A percentile compares a stretch with the other conserved stretches of the same genome.
Evolutionary conservation across 768 basidiomycete species (phyloP).

Genomic region (Neoboletus magnificus): DNA sequence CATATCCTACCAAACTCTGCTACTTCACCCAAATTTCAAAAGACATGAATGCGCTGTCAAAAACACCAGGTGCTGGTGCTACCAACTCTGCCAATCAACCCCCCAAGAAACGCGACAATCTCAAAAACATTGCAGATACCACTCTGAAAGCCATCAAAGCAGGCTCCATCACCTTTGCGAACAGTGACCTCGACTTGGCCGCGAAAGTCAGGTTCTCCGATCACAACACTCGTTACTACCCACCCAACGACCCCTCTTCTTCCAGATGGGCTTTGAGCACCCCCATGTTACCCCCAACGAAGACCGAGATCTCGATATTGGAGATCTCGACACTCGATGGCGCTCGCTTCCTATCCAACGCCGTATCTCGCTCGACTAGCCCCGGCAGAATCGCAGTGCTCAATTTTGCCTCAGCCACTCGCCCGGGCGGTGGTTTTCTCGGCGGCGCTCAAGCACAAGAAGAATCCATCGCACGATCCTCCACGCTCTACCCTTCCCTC

Average conservation of each 20-base stretch:
- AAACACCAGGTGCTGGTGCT: background rate
- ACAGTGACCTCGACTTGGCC: slow-evolving; percentile 33
- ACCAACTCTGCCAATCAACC: background rate
- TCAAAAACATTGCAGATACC: slow-evolving; percentile 45
- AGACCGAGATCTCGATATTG: slow-evolving; percentile 44
- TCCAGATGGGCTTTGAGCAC: slow-evolving; percentile 41
- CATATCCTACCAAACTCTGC: background rate
- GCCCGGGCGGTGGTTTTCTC: slow-evolving; percentile 74
- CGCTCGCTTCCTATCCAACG: slow-evolving; percentile 40
- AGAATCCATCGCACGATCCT: slow-evolving; percentile 75
- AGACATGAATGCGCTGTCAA: slow-evolving; percentile 2
- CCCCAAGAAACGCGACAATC: slow-evolving; percentile 8
- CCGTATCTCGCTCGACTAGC: slow-evolving; percentile 8
- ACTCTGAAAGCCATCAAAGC: slow-evolving; percentile 48
- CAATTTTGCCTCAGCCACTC: slow-evolving; percentile 74
- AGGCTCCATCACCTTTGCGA: slow-evolving; percentile 39
- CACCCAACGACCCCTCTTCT: slow-evolving; percentile 43
- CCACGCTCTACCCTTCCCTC: slow-evolving; percentile 65
- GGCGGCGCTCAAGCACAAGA: slow-evolving; percentile 75
- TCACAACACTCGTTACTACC: slow-evolving; percentile 50
- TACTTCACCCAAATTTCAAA: background rate
- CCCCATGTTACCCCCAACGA: slow-evolving; percentile 8
- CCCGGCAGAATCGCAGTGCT: slow-evolving; percentile 53
- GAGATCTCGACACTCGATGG: slow-evolving; percentile 66
- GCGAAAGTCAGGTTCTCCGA: slow-evolving; percentile 33